Evolutionary conservation across 805 yeast species (phyloP).

Genomic region (Starmerella kuoi): DNA sequence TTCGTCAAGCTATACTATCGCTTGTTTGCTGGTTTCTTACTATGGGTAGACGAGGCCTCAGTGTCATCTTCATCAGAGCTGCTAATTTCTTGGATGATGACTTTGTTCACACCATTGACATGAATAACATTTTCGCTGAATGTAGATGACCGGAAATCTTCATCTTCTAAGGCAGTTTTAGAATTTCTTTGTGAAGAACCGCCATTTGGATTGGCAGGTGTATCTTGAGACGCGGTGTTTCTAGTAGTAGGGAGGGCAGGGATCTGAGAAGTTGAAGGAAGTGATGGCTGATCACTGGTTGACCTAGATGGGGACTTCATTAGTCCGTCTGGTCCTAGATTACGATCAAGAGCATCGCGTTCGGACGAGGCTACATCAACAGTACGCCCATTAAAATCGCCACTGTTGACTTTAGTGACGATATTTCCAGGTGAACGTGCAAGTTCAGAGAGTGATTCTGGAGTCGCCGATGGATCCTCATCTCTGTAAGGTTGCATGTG

Average conservation of each 20-base stretch:
- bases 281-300: not conserved
- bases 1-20: too few relatives aligned
- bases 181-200: not conserved
- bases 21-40: too few relatives aligned
- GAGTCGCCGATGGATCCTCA: not conserved
- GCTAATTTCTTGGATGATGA: constrained; percentile 40
- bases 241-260: not conserved
- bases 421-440: constrained; percentile 15
- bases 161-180: not conserved
- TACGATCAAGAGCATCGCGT: constrained; percentile 17
- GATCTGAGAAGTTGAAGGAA: not conserved
- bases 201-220: not conserved
- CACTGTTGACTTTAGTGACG: constrained; percentile 9
- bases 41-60: too few relatives aligned
- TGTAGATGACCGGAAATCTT: constrained; percentile 38
- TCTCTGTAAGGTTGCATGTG: not conserved
- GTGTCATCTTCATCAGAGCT: constrained; percentile 4
- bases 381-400: not conserved
- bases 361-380: constrained; percentile 15
- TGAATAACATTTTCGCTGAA: constrained; percentile 74
- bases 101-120: constrained; percentile 72
- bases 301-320: not conserved
- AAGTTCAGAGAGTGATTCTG: not conserved
- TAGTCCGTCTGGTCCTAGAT: constrained; percentile 7
- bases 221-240: not conserved